Evolutionary conservation across 1,284 basidiomycete genomes (phyloP), one percentile per base, ranked within the genome.

Genomic region (Leccinum solheimii): DNA sequence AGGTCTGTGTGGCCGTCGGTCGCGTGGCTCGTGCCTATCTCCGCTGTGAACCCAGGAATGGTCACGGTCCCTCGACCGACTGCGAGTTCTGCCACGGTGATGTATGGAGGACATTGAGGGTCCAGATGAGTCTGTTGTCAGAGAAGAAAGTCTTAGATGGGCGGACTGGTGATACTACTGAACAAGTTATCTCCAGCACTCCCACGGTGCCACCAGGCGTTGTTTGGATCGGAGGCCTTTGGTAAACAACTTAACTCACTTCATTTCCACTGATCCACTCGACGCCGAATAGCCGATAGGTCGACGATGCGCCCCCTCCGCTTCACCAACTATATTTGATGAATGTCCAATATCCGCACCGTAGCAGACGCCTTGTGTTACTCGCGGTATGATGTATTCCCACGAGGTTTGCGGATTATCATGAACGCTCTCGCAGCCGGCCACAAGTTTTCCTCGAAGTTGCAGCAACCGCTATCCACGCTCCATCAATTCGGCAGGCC

Each of bases 211-310:
- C 16, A 30, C 14, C 7, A 26, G n/a, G 32, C 56, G 55, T 72
- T 71, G 73, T 71, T 72, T 75, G 72, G 71, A 70, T 60, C 62
- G 21, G 19, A 72, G 45, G 73, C 60, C 45, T 62, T 72, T 69
- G 64, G 59, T 53, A 72, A 75, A 75, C 72, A 75, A 69, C 67
- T 26, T 32, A 14, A 30, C 30, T 34, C 19, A 27, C 27, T 53
- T 36, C 57, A 54, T 56, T 32, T 62, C 49, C 23, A 16, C n/a
- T 45, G 60, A 70, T 67, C 67, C 67, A 68, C 70, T 51, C 57
- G 34, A 36, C 30, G 1, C 68, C 67, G 66, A 71, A 49, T 56
- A 62, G 50, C 69, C 63, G 63, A 62, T 53, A 32, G 51, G 45
- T 61, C 57, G 40, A 53, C 49, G 38, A 66, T 57, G 55, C 50